phyloP scores from a whole-genome alignment of 805 yeast species.

The Zygotorulaspora florentina region DNA sequence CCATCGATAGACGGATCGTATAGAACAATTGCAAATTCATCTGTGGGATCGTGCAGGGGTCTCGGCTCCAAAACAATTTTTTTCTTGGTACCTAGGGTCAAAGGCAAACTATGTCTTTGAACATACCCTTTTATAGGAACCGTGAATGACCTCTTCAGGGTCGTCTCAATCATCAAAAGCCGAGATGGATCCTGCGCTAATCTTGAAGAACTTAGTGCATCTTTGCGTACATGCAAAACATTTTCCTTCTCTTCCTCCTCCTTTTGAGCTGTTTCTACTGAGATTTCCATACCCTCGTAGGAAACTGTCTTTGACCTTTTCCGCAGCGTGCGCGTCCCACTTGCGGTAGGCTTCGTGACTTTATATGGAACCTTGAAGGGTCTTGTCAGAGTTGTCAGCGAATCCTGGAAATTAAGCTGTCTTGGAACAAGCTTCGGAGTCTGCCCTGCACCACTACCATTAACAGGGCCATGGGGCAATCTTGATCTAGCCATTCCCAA shows the following conservation, averaged over 20 bases:
- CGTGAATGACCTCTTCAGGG: conserved; percentile 47
- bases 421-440: conserved; percentile 55
- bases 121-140: conserved; percentile 53
- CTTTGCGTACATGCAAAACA: conserved; percentile 32
- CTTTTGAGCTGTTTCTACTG: conserved; percentile 28
- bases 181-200: conserved; percentile 38
- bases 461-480: conserved; percentile 42
- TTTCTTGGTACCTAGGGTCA: conserved; percentile 79
- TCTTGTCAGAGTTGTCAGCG: conserved; percentile 49
- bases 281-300: conserved; percentile 39
- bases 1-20: conserved; percentile 92
- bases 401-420: conserved; percentile 50
- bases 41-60: conserved; percentile 92
- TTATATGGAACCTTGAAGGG: conserved; percentile 69
- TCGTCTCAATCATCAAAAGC: conserved; percentile 37
- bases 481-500: conserved; percentile 36
- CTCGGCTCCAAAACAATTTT: conserved; percentile 71
- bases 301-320: conserved; percentile 35
- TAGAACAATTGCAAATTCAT: conserved; percentile 88
- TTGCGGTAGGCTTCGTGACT: conserved; percentile 8
- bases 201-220: conserved; percentile 60
- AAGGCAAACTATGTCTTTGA: conserved; percentile 50
- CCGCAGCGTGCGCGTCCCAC: conserved; percentile 19
- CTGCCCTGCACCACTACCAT: conserved; percentile 64
- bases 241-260: conserved; percentile 7